Evolutionary conservation across 768 basidiomycete species (phyloP), one percentile per base, ranked within the genome.

Genomic region (Suillus clintonianus): DNA sequence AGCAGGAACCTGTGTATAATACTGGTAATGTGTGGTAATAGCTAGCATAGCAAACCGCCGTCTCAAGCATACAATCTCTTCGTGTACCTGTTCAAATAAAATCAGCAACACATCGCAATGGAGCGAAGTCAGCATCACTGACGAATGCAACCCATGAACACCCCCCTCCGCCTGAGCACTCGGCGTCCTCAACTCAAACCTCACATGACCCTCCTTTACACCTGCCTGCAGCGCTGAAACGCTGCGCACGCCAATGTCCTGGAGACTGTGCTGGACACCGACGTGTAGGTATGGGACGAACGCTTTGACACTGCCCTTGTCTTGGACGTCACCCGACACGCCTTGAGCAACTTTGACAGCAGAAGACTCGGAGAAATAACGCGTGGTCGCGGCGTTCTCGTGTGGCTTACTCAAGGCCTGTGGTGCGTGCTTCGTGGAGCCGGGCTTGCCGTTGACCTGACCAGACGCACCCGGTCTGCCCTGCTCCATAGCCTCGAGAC

Each of bases 291-390:
- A 95, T 2, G 96, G 97, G 59, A 99, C 73, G 78, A 99, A 99
- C 59, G 91, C 90, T 79, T 88, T 90, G 68, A 98, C 88, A 65
- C 92, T 94, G 7, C 97, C 97, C 82, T 97, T 98, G 78, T 99
- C 97, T 77, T 94, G 92, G 13, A 99, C 97, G 70, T 98, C 95
- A 14, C 97, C 97, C 14, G 92, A 92, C 10, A 99, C 97, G 64
- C 95, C 95, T 76, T 96, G 94, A 1, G 96, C 97, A 43, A 99
- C 97, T 81, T 98, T 97, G 76, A 99, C 90, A 5, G 89, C 84
- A 56, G 94, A 94, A 62, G 67, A 69, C 82, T 59, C 75, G 77
- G 67, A 80, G 69, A 70, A 78, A 71, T 73, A 99, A 30, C 97
- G 86, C 37, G 94, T 89, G 3, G 96, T 99, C 1, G 97, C 97